Evolutionary conservation across 345 rosid genomes (phyloP), one percentile per base, ranked within the genome.

Genomic region (Cardamine chenopodiifolia): DNA sequence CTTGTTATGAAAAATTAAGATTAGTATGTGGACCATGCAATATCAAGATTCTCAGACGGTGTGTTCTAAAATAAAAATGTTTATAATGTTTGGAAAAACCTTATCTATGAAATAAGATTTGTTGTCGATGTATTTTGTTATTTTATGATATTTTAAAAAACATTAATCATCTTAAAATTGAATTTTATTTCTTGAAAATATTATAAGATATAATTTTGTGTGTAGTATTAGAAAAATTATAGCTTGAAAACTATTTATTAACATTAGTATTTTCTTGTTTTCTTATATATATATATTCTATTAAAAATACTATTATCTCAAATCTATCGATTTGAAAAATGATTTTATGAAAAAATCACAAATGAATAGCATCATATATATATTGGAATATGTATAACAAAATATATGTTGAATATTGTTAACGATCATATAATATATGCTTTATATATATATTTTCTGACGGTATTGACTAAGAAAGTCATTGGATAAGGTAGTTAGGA

Each of bases 401-500:
- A 1, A 34, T 6, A 29, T 6, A 29, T 29, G 6, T 2, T 53
- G 7, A 3, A 15, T n/a, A 4, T 31, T 8, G 34, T 32, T 40
- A 65, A 12, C n/a, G 6, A 18, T 19, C 55, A 64, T 44, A 25
- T 28, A 26, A 2, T 64, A 26, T 17, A 66, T 11, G 5, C 20
- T 11, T 69, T 28, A 13, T 44, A 14, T 18, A n/a, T n/a, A n/a
- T n/a, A 29, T 70, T 12, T 31, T 13, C 29, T 42, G 56, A 44
- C 44, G 65, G 34, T 19, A 45, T 58, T 19, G 45, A 29, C 12
- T 4, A 13, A 56, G 22, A 37, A 72, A 72, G 40, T 23, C 31
- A 47, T 7, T 70, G 68, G 80, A 70, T 70, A 70, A 64, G 80
- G 72, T 47, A 63, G 76, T 71, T 56, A 77, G 29, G 69, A 57